Conservation (phyloP, 768 basidiomycete species). For the Xerocomellus dryophilus region DNA sequence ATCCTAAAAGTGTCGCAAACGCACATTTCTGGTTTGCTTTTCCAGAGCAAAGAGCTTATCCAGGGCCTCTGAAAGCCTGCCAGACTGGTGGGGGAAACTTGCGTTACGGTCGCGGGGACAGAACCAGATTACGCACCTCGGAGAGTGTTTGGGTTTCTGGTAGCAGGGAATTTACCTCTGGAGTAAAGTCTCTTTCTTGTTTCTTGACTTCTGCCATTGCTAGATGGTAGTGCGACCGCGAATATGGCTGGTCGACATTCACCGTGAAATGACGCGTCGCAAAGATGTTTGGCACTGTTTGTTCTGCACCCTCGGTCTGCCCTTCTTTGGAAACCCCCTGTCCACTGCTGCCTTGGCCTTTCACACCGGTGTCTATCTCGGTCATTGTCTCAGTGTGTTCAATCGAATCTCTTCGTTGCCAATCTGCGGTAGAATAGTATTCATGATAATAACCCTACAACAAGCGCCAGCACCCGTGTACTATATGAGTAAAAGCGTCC, state of each 20-base stretch:
- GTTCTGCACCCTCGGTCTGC: conserved; percentile 6
- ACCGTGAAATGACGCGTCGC: conserved; percentile 58
- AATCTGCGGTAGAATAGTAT: conserved; percentile 35
- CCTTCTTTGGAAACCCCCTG: conserved; percentile 25
- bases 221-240: conserved; percentile 40
- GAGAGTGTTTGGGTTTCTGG: conserved; percentile 64
- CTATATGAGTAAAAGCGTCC: conserved; percentile 42
- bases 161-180: conserved; percentile 75
- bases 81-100: conserved; percentile 48
- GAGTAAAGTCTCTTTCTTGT: conserved; percentile 83
- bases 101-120: conserved; percentile 2
- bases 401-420: conserved; percentile 27
- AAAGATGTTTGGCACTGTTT: conserved; percentile 47
- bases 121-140: conserved; percentile 50
- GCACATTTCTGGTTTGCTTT: conserved; percentile 94
- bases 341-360: background rate
- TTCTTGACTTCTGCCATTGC: conserved; percentile 80
- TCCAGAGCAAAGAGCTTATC: conserved; percentile 88
- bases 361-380: background rate
- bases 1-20: conserved; percentile 20
- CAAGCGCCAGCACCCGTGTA: conserved; percentile 45
- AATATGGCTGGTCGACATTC: conserved; percentile 36
- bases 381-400: conserved; percentile 25
- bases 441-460: conserved; percentile 43
- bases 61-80: conserved; percentile 78